These are phyloP conservation scores for Trichoderma sp. DNA, from an alignment of 2,329 filamentous ascomycete genomes.

Conservation along the genomic window DNA sequence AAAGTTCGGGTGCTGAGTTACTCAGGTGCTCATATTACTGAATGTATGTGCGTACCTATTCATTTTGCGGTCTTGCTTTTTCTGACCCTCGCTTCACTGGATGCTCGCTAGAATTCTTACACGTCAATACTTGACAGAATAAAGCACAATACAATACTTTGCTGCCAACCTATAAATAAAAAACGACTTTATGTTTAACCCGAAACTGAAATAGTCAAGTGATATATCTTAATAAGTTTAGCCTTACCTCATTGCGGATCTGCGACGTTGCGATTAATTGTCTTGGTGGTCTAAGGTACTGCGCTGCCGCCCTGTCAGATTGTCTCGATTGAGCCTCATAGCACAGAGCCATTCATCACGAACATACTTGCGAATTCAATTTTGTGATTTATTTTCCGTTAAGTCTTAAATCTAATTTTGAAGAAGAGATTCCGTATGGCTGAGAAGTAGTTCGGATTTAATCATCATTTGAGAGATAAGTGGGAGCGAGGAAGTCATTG, in stretches of 20 bases:
- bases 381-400: background rate
- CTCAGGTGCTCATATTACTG: too few relatives aligned
- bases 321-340: background rate
- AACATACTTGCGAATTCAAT: background rate
- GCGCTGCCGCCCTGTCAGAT: background rate
- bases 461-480: background rate
- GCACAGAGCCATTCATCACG: background rate
- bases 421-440: too few relatives aligned
- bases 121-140: background rate
- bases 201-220: background rate
- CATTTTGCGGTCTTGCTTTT: too few relatives aligned
- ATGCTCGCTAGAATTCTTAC: too few relatives aligned
- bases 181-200: background rate
- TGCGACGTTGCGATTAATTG: background rate
- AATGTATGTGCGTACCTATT: too few relatives aligned
- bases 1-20: too few relatives aligned
- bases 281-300: background rate
- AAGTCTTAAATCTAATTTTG: background rate
- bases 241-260: background rate
- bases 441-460: background rate
- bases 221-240: background rate
- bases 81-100: too few relatives aligned
- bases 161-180: background rate
- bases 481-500: too few relatives aligned
- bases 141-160: background rate